Conservation (phyloP, 371 early-diverging fungal genomes). For the Mucor plumbeus region DNA sequence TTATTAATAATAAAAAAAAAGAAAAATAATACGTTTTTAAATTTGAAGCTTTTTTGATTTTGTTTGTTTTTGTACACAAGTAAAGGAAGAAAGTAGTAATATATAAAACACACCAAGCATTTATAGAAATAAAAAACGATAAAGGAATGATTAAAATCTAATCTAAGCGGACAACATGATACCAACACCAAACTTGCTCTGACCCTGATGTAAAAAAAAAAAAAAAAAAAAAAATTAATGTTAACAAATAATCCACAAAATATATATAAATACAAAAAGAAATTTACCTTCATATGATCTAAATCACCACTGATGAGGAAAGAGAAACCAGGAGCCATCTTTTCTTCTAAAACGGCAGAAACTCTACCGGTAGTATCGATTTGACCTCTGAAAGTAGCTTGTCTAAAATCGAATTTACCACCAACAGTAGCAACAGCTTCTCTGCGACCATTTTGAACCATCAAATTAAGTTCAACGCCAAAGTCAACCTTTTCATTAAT, state of each 20-base stretch:
- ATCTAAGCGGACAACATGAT: constrained; percentile 79
- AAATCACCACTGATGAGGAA: constrained; percentile 93
- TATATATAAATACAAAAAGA: too few species aligned
- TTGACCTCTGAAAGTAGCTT: constrained; percentile 90
- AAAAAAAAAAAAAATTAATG: too few species aligned
- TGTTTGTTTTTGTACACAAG: constrained; percentile 15
- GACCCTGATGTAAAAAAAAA: constrained; percentile 50
- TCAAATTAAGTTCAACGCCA: constrained; percentile 88
- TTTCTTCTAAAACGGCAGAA: constrained; percentile 90
- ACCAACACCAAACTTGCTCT: constrained; percentile 82
- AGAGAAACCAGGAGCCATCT: constrained; percentile 92
- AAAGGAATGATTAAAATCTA: constrained; percentile 10
- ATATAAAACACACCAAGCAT: constrained; percentile 10
- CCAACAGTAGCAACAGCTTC: constrained; percentile 94
- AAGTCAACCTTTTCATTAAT: constrained; percentile 94
- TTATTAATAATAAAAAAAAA: constrained; percentile 11
- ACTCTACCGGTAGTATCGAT: constrained; percentile 91
- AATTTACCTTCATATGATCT: constrained; percentile 87
- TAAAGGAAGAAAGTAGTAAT: not conserved
- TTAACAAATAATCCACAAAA: not conserved
- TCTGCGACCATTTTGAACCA: constrained; percentile 77
- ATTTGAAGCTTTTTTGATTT: constrained; percentile 1
- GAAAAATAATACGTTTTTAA: not conserved
- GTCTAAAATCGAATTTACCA: constrained; percentile 94
- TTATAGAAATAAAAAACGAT: constrained; percentile 3